Percentiles rank a stretch among this genome's conserved stretches.
Conservation (phyloP, 305 asterid genomes). For the Petunia hybrid region DNA sequence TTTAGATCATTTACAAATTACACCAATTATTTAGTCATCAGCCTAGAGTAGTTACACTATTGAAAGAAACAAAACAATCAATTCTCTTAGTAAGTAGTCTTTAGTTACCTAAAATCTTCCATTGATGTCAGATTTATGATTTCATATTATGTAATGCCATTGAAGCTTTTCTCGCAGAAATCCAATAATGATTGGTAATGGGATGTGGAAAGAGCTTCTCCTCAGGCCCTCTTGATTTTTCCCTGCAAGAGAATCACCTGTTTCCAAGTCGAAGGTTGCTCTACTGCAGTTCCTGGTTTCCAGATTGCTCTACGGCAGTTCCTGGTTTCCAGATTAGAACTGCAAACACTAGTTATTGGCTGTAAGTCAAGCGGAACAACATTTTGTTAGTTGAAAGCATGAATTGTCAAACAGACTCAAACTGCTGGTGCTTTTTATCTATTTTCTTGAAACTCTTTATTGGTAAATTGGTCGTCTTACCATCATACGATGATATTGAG, state of each 20-base stretch:
- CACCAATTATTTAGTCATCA: constrained; percentile 30
- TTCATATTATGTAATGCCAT: too few species aligned
- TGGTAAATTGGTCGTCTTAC: too few species aligned
- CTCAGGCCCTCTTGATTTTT: background rate
- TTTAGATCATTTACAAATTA: constrained; percentile 45
- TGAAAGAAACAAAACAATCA: background rate
- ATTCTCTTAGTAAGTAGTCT: background rate
- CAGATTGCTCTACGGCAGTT: background rate
- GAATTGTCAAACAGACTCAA: background rate
- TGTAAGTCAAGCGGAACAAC: background rate
- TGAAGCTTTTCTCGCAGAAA: too few species aligned
- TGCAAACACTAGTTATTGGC: background rate
- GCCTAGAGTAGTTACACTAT: background rate
- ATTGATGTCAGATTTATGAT: too few species aligned
- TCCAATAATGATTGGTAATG: too few species aligned
- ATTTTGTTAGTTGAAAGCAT: background rate
- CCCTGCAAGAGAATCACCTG: background rate
- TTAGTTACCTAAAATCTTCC: background rate
- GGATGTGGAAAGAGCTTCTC: too few species aligned
- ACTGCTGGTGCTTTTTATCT: background rate
- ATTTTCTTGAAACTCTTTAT: too few species aligned
- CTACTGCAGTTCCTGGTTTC: background rate
- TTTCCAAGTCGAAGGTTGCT: background rate
- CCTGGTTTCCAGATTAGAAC: background rate
- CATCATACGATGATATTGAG: background rate